Evolutionary conservation across 1,284 basidiomycete genomes (phyloP).

Genomic region (Abortiporus biennis): DNA sequence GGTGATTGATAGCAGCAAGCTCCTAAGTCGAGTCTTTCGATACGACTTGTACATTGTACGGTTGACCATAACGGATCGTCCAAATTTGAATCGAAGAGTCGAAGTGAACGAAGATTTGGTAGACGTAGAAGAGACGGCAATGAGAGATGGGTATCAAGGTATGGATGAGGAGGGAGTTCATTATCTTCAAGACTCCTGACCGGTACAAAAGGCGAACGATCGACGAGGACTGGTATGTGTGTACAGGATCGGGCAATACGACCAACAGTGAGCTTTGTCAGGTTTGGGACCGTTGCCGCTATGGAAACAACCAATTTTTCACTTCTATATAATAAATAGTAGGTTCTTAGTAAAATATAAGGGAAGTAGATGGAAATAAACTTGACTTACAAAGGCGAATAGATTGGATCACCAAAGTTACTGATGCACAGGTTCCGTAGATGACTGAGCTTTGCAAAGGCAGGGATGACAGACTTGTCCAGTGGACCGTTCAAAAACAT

Average conservation of each 20-base stretch:
- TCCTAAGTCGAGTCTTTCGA: too few relatives aligned
- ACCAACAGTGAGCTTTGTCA: conserved; percentile 52
- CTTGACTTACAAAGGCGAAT: conserved; percentile 53
- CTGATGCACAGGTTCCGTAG: conserved; percentile 45
- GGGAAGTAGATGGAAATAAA: conserved; percentile 5
- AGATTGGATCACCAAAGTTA: conserved; percentile 45
- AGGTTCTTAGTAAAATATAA: conserved; percentile 13
- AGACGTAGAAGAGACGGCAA: conserved; percentile 61
- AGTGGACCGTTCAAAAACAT: too few relatives aligned
- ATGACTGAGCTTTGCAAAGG: conserved; percentile 40
- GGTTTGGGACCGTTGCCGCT: conserved; percentile 50
- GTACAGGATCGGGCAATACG: conserved; percentile 58
- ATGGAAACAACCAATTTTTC: conserved; percentile 64
- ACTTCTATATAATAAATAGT: conserved; percentile 41
- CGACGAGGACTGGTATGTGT: conserved; percentile 50
- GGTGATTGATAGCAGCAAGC: too few relatives aligned
- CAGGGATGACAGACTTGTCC: conserved; percentile 36
- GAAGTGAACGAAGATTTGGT: conserved; percentile 50
- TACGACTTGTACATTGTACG: too few relatives aligned
- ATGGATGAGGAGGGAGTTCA: conserved; percentile 51
- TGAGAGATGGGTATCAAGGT: conserved; percentile 47
- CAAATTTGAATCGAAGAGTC: too few relatives aligned
- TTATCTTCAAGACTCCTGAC: conserved; percentile 49
- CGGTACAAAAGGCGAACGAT: conserved; percentile 49
- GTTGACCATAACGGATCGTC: too few relatives aligned